Conservation (phyloP, 2,329 filamentous ascomycete species). For the Exophiala phaeomuriformis region DNA sequence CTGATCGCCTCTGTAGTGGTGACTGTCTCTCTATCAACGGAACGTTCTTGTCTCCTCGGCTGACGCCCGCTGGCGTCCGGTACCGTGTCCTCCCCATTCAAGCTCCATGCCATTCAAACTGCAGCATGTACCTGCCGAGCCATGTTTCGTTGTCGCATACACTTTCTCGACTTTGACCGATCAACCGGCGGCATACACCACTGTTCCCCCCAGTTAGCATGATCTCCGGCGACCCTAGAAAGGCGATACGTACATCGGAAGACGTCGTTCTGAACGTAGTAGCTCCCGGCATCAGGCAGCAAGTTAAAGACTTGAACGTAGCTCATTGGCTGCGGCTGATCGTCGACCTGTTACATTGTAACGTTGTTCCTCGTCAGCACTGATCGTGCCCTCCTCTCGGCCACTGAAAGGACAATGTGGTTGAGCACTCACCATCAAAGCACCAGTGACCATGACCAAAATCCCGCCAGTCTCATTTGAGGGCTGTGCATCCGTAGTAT, state of each 20-base stretch:
- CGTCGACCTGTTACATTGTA: slow-evolving; percentile 61
- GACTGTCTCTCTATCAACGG: too few relatives aligned
- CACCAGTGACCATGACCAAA: slow-evolving; percentile 80
- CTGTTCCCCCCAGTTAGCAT: slow-evolving; percentile 12
- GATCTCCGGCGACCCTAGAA: background rate
- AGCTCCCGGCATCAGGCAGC: slow-evolving; percentile 61
- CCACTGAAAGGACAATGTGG: background rate
- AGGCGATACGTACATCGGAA: slow-evolving; percentile 43
- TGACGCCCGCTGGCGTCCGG: too few relatives aligned
- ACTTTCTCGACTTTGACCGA: background rate
- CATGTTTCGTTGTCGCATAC: too few relatives aligned
- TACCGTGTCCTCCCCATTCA: too few relatives aligned
- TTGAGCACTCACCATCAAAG: slow-evolving; percentile 67
- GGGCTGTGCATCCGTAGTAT: slow-evolving; percentile 78
- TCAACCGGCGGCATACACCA: slow-evolving; percentile 21
- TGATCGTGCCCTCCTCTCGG: background rate
- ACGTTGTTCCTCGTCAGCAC: background rate
- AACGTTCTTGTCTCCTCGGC: too few relatives aligned
- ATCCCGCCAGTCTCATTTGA: slow-evolving; percentile 58
- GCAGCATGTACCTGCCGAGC: too few relatives aligned
- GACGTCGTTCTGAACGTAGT: slow-evolving; percentile 88
- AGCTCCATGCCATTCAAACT: too few relatives aligned
- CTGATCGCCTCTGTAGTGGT: too few relatives aligned
- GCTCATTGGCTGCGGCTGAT: slow-evolving; percentile 77
- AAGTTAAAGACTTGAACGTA: slow-evolving; percentile 90